Percentiles rank a stretch among this genome's conserved stretches.
These are phyloP conservation scores for Helichrysum umbraculigerum DNA, from an alignment of 129 eudicot genomes.

Conservation along the genomic window DNA sequence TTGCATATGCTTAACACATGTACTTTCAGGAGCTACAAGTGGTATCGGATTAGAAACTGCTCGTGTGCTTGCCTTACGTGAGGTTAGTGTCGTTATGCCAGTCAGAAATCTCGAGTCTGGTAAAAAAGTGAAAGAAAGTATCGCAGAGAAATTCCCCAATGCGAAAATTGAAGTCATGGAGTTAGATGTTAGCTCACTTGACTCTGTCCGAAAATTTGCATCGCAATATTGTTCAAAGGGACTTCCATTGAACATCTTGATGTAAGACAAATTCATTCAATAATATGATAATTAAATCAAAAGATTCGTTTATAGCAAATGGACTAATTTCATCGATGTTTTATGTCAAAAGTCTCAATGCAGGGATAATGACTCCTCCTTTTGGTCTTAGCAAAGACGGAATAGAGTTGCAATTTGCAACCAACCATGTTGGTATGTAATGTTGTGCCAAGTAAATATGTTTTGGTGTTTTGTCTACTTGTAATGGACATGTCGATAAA, in stretches of 20 bases:
- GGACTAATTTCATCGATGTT: constrained; percentile 4
- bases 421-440: constrained; percentile 78
- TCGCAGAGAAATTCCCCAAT: constrained; percentile 57
- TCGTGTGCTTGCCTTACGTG: constrained; percentile 76
- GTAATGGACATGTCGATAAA: not conserved
- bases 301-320: not conserved
- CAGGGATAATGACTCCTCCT: constrained; percentile 93
- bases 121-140: constrained; percentile 56
- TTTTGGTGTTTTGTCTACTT: not conserved
- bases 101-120: constrained; percentile 75
- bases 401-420: constrained; percentile 84
- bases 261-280: constrained; percentile 49
- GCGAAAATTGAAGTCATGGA: constrained; percentile 94
- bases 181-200: constrained; percentile 78
- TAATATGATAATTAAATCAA: not conserved
- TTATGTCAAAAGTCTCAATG: constrained; percentile 67
- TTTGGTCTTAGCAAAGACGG: constrained; percentile 68
- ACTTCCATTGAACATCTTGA: constrained; percentile 75
- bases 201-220: constrained; percentile 74
- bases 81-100: constrained; percentile 90
- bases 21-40: no score
- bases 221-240: constrained; percentile 63
- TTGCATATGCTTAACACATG: no score
- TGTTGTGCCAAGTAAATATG: not conserved
- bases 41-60: constrained; percentile 89